A percentile compares a stretch with the other conserved stretches of the same genome.
Evolutionary conservation across 139 green algal genomes (phyloP).

Genomic region (Tetradesmus obliquus): DNA sequence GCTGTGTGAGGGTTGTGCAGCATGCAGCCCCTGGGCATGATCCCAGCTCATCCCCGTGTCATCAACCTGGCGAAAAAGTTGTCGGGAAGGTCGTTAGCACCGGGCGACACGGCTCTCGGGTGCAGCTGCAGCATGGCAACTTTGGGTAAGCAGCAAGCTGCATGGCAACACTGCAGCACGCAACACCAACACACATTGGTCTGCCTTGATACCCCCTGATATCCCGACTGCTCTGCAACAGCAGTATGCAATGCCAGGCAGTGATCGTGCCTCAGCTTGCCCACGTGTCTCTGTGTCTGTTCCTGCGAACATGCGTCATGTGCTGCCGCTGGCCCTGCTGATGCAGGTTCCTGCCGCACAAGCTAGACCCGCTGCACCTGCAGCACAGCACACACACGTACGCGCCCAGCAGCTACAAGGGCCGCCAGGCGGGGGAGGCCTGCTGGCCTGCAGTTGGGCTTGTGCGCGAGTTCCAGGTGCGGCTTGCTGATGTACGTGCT

Average conservation of each 20-base stretch:
- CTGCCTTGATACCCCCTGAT: too few species aligned
- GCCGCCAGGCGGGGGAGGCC: neutral
- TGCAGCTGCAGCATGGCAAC: neutral
- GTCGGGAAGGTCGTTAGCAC: neutral
- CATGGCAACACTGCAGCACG: neutral
- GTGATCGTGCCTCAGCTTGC: too few species aligned
- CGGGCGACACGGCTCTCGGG: neutral
- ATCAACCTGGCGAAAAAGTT: neutral
- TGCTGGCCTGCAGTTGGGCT: neutral
- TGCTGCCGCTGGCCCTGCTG: neutral
- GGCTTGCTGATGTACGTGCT: neutral
- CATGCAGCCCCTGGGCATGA: neutral
- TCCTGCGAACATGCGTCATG: neutral
- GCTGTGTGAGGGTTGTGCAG: neutral
- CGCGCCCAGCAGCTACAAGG: neutral
- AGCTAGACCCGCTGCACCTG: neutral
- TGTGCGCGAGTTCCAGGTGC: conserved; percentile 19
- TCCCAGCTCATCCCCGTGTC: neutral
- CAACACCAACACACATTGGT: neutral
- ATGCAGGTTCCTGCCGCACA: neutral
- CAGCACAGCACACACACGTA: neutral
- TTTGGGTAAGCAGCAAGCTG: neutral
- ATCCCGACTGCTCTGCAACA: too few species aligned
- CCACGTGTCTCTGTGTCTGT: too few species aligned
- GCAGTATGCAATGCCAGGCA: too few species aligned